Conservation (phyloP, 345 rosid species). For the Bruguiera parviflora region DNA sequence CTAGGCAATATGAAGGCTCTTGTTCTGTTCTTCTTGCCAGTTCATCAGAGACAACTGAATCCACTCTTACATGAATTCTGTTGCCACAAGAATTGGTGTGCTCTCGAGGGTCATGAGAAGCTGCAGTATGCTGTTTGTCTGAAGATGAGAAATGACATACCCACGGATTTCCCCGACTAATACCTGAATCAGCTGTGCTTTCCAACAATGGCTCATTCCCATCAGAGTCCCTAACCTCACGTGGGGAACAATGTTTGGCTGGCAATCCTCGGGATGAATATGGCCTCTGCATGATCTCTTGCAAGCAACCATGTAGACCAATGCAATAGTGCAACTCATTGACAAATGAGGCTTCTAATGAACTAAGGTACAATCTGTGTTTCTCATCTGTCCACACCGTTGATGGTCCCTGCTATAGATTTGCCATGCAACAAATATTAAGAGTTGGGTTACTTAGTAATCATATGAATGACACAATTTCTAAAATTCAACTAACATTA, state of each 20-base stretch:
- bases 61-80: slow-evolving; percentile 22
- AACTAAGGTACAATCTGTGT: slow-evolving; percentile 52
- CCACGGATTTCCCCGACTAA: slow-evolving; percentile 19
- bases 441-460: background rate
- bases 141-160: slow-evolving; percentile 12
- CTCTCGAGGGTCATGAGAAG: slow-evolving; percentile 23
- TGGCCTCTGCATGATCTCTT: slow-evolving; percentile 18
- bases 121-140: slow-evolving; percentile 8
- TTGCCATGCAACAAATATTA: background rate
- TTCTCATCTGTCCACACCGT: slow-evolving; percentile 75
- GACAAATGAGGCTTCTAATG: slow-evolving; percentile 65
- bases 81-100: slow-evolving; percentile 10
- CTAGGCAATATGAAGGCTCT: slow-evolving; percentile 11
- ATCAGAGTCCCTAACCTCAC: slow-evolving; percentile 40
- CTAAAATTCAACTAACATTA: background rate
- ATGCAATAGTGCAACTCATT: slow-evolving; percentile 46
- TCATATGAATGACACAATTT: too few relatives aligned
- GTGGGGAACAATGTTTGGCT: slow-evolving; percentile 21
- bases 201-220: slow-evolving; percentile 24
- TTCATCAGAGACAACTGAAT: slow-evolving; percentile 23
- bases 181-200: slow-evolving; percentile 39
- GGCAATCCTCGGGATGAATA: slow-evolving; percentile 24
- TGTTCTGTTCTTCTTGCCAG: slow-evolving; percentile 20
- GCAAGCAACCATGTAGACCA: slow-evolving; percentile 20
- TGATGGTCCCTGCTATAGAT: slow-evolving; percentile 38